phyloP scores from a whole-genome alignment of 441 rosid genomes.

The Francoa sonchifolia region DNA sequence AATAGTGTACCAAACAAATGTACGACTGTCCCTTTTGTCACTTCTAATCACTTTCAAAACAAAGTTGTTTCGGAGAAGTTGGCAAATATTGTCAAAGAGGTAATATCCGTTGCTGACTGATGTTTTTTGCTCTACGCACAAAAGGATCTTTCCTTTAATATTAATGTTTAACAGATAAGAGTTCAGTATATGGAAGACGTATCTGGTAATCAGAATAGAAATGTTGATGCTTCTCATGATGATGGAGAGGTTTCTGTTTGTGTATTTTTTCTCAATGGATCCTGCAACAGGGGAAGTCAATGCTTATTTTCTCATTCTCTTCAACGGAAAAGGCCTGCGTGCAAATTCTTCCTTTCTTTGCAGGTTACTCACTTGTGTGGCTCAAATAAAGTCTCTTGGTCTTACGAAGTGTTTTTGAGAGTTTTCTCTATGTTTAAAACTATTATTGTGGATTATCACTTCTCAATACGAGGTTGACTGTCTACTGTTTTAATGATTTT shows the following conservation, averaged over 20 bases:
- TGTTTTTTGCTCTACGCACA: neutral
- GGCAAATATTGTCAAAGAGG: conserved; percentile 53
- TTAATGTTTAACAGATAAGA: conserved; percentile 38
- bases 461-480: neutral
- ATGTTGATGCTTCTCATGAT: conserved; percentile 18
- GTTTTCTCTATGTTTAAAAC: neutral
- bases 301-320: conserved; percentile 64
- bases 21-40: conserved; percentile 56
- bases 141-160: conserved; percentile 9
- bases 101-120: conserved; percentile 13
- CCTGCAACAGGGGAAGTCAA: conserved; percentile 55
- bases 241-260: conserved; percentile 31
- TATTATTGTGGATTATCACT: neutral
- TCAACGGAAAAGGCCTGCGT: conserved; percentile 42
- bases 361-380: conserved; percentile 31
- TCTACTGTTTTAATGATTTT: conserved; percentile 7
- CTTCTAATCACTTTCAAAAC: conserved; percentile 42
- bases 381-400: neutral
- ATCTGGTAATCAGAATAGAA: conserved; percentile 17
- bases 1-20: conserved; percentile 38
- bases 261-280: conserved; percentile 54
- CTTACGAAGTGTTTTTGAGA: neutral
- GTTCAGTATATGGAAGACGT: conserved; percentile 22
- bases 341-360: conserved; percentile 59
- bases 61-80: conserved; percentile 34